A percentile compares a stretch with the other conserved stretches of the same genome.
These are phyloP conservation scores for Colletotrichum spinosum DNA, from an alignment of 2,329 filamentous ascomycete species.

Conservation along the genomic window DNA sequence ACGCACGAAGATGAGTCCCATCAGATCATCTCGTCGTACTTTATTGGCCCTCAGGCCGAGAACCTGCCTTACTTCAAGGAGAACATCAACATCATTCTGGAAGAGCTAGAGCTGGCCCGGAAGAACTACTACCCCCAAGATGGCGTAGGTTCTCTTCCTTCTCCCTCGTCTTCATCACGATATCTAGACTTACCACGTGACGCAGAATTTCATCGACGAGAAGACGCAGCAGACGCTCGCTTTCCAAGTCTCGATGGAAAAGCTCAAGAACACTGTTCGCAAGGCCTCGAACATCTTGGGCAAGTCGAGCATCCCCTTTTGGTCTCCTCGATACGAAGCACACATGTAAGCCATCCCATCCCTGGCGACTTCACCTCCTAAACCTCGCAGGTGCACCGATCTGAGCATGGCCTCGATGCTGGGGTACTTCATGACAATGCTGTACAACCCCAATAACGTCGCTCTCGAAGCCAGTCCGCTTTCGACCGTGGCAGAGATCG, in stretches of 20 bases:
- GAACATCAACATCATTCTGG: conserved; percentile 53
- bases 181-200: not conserved
- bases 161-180: not conserved
- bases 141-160: conserved; percentile 42
- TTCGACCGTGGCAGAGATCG: conserved; percentile 56
- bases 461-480: conserved; percentile 58
- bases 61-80: conserved; percentile 54
- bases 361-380: not conserved
- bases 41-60: conserved; percentile 56
- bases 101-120: conserved; percentile 48
- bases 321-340: conserved; percentile 58
- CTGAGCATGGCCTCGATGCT: conserved; percentile 55
- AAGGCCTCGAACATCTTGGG: conserved; percentile 52
- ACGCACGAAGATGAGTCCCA: conserved; percentile 38
- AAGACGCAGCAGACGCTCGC: conserved; percentile 47
- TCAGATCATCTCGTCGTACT: conserved; percentile 52
- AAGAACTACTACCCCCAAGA: conserved; percentile 50
- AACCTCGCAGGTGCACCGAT: conserved; percentile 47
- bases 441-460: conserved; percentile 64
- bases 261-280: conserved; percentile 49
- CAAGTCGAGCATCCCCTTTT: conserved; percentile 58
- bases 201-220: conserved; percentile 49
- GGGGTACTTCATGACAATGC: conserved; percentile 61
- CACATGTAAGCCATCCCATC: conserved; percentile 53
- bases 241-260: conserved; percentile 48